These are phyloP conservation scores for Fragaria nilgerrensis DNA, from an alignment of 306 rosid genomes.

Conservation along the genomic window DNA sequence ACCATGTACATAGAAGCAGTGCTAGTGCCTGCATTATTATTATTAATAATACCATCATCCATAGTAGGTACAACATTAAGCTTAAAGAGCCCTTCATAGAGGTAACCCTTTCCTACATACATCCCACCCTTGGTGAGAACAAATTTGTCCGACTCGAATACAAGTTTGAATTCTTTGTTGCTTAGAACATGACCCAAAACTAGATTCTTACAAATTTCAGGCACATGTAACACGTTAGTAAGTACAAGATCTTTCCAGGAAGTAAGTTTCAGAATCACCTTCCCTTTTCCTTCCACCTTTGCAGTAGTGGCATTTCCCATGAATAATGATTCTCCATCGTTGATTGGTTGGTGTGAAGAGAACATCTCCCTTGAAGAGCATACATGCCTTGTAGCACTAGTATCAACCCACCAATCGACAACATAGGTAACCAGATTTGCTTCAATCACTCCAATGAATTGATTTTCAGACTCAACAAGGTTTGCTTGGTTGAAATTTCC, in stretches of 20 bases:
- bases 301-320: constrained; percentile 1
- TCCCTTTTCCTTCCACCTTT: neutral
- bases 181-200: neutral
- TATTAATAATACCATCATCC: neutral
- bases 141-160: neutral
- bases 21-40: neutral
- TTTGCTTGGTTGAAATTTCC: neutral
- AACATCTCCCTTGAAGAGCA: neutral
- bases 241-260: neutral
- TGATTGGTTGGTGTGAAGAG: neutral
- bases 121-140: neutral
- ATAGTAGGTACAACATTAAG: neutral
- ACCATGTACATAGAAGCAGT: neutral
- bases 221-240: neutral
- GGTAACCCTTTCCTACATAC: neutral
- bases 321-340: neutral
- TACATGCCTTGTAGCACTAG: constrained; percentile 4
- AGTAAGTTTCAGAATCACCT: neutral
- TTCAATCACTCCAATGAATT: neutral
- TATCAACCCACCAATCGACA: neutral
- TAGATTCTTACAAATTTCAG: neutral
- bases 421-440: neutral
- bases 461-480: neutral
- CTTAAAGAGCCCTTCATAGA: neutral
- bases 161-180: neutral